Evolutionary conservation across 2,329 filamentous ascomycete species (phyloP).

Genomic region (Paecilomyces dactylethromorphus): DNA sequence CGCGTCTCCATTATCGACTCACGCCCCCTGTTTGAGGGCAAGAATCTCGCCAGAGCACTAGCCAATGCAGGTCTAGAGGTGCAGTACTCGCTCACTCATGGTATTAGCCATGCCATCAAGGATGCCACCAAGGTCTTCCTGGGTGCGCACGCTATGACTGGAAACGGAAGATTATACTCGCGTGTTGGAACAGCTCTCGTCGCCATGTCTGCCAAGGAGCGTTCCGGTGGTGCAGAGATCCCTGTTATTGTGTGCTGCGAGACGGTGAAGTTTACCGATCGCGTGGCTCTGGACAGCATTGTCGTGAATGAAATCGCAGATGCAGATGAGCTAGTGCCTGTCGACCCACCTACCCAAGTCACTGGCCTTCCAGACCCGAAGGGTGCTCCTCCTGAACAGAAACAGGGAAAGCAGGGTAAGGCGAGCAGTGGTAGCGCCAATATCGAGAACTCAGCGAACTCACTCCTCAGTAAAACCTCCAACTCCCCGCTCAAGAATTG

Average conservation of each 20-base stretch:
- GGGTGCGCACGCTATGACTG: slow-evolving; percentile 90
- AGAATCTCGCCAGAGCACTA: slow-evolving; percentile 65
- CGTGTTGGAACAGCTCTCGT: slow-evolving; percentile 81
- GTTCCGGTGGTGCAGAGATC: slow-evolving; percentile 51
- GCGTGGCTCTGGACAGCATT: slow-evolving; percentile 84
- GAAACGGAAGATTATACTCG: slow-evolving; percentile 85
- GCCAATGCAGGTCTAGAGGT: slow-evolving; percentile 65
- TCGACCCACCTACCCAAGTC: slow-evolving; percentile 21
- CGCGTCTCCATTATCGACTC: slow-evolving; percentile 79
- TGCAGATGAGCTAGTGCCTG: slow-evolving; percentile 55
- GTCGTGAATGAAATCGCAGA: slow-evolving; percentile 90
- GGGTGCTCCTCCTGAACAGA: slow-evolving; percentile 15
- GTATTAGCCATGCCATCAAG: slow-evolving; percentile 66
- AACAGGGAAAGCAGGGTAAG: slow-evolving; percentile 8
- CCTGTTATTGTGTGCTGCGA: slow-evolving; percentile 88
- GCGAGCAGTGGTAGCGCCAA: slow-evolving; percentile 1
- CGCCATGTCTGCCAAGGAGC: slow-evolving; percentile 71
- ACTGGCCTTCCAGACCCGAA: slow-evolving; percentile 23
- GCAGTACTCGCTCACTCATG: slow-evolving; percentile 74
- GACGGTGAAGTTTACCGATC: slow-evolving; percentile 88
- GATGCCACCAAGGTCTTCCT: slow-evolving; percentile 69
- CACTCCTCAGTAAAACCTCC: slow-evolving; percentile 9
- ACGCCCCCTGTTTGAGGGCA: slow-evolving; percentile 63
- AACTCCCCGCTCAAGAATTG: slow-evolving; percentile 44
- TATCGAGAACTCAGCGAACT: slow-evolving; percentile 2